These are phyloP conservation scores for Barbatosphaeria neglecta DNA, from an alignment of 495 filamentous ascomycete species.

Conservation along the genomic window DNA sequence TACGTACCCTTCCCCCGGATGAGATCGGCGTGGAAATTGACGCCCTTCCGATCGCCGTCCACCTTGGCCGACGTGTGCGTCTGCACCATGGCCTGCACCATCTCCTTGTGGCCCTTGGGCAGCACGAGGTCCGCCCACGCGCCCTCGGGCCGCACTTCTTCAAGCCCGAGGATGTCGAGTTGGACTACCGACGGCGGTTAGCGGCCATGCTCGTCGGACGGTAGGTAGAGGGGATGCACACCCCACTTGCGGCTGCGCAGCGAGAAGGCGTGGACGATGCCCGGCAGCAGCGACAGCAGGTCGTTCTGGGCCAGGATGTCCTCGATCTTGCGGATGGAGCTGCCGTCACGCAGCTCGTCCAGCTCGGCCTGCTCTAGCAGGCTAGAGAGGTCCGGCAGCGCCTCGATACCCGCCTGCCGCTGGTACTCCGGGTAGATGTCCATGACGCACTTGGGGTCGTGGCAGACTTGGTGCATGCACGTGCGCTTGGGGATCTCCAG, in stretches of 20 bases:
- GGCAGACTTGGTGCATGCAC: neutral
- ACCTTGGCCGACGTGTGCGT: conserved; percentile 3
- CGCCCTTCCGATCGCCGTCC: conserved; percentile 3
- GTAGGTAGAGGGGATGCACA: too few species aligned
- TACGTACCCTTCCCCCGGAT: conserved; percentile 7
- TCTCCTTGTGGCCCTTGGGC: conserved; percentile 14
- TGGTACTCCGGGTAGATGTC: neutral
- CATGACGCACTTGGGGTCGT: neutral
- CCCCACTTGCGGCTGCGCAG: conserved; percentile 30
- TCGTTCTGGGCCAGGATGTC: conserved; percentile 7
- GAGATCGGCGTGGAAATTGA: neutral
- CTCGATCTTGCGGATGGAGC: neutral
- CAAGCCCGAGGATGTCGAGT: conserved; percentile 9
- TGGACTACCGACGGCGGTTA: conserved; percentile 6
- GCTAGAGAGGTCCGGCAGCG: neutral
- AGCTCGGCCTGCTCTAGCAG: neutral
- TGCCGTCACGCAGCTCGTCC: neutral
- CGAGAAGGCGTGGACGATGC: conserved; percentile 25
- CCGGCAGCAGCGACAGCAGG: conserved; percentile 19
- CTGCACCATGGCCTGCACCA: conserved; percentile 23
- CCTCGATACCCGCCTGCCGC: neutral
- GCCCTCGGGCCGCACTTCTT: conserved; percentile 6
- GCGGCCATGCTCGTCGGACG: too few species aligned
- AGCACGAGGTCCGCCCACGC: conserved; percentile 21
- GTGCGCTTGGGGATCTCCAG: neutral